Base-by-base conservation (phyloP, 208 protist species). In the Leishmania amazonensis region DNA sequence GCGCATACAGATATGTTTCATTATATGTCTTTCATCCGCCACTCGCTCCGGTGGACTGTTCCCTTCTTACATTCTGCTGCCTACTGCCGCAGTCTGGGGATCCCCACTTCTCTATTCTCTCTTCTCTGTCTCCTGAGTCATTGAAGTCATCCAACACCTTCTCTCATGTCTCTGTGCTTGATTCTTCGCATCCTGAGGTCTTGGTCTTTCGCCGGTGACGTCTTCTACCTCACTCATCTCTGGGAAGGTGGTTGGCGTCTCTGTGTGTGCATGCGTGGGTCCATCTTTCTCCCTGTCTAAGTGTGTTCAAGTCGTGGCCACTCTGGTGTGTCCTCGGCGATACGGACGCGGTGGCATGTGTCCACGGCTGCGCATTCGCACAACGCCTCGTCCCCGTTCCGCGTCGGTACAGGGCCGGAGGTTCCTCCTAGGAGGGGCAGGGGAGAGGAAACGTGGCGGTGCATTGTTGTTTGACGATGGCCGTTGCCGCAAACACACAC, bases 221-320 rank as follows among this genome's bases (percentile, higher is more conserved):
- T 17, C 31, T 53, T 31, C 70, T 51, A 7, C 42, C 40, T 15
- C 8, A 19, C 45, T n/a, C 45, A 53, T 17, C 28, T 9, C 40
- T 38, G 9, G 17, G 24, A 35, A 53, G 35, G 42, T 5, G 1
- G 28, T 19, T 35, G 5, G 24, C 11, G 8, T 49, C 6, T 28
- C 42, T 7, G 3, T 74, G 67, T 21, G 13, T 40, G 31, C 31
- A 17, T 75, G 45, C 40, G 38, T 60, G 38, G 40, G 13, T 58
- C 24, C 57, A 21, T 74, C 49, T 77, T 28, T 80, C 28, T 68
- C 54, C 79, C 65, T 40, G n/a, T 42, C 31, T 49, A 11, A 45
- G 57, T 74, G 42, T 38, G 8, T 21, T 6, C 11, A 35, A 38
- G 45, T 51, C 21, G 5, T 2, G 31, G 8, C 47, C 7, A 35